These are phyloP conservation scores for Bipolaris gigantea DNA, from an alignment of 2,329 filamentous ascomycete genomes.

Conservation along the genomic window DNA sequence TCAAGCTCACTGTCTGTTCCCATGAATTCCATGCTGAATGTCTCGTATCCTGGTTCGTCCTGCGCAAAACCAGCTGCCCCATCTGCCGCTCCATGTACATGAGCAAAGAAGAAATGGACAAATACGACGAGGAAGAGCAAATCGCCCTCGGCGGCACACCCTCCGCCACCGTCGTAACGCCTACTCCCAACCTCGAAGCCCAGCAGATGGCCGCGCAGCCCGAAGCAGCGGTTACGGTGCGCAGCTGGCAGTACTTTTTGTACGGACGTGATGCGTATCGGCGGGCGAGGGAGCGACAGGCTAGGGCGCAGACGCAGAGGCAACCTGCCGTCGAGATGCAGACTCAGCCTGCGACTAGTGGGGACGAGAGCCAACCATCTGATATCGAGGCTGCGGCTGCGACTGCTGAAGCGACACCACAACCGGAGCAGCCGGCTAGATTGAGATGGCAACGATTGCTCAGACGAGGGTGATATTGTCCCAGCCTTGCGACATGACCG, in stretches of 20 bases:
- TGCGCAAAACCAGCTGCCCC: slow-evolving; percentile 37
- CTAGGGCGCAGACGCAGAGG: background rate
- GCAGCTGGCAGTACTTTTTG: slow-evolving; percentile 20
- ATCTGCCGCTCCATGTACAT: slow-evolving; percentile 37
- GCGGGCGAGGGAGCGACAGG: background rate
- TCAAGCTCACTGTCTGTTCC: slow-evolving; percentile 30
- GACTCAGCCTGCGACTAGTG: background rate
- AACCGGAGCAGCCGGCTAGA: background rate
- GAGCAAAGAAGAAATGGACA: slow-evolving; percentile 23
- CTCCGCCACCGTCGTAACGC: background rate
- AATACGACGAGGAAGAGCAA: slow-evolving; percentile 18
- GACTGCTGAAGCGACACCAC: background rate
- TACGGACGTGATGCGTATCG: slow-evolving; percentile 6
- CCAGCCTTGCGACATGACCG: background rate
- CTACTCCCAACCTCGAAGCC: slow-evolving; percentile 2
- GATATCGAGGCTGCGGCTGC: no score
- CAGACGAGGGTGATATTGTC: background rate
- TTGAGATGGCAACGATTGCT: background rate
- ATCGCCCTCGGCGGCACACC: background rate
- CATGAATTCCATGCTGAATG: slow-evolving; percentile 41
- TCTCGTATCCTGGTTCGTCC: slow-evolving; percentile 35
- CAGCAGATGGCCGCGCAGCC: background rate
- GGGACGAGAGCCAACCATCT: no score
- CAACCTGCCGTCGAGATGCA: slow-evolving; percentile 4
- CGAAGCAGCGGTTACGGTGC: background rate